phyloP scores from a whole-genome alignment of 345 rosid genomes.

The Schrenkiella parvula region DNA sequence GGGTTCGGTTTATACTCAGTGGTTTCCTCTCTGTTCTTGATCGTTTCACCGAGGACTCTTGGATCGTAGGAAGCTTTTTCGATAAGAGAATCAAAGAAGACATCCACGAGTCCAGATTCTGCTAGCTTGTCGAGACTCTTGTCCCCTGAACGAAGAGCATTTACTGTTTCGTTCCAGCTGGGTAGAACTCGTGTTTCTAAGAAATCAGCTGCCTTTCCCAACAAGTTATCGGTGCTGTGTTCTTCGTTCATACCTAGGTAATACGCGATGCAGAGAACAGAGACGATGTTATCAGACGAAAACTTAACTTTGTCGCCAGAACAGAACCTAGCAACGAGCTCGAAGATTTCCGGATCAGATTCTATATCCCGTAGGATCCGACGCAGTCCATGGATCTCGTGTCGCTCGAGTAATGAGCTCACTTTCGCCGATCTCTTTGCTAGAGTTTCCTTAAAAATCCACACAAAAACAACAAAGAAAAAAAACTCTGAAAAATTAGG shows the following conservation, averaged over 20 bases:
- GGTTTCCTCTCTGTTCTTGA: conserved; percentile 32
- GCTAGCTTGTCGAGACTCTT: conserved; percentile 38
- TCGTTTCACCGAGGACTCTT: conserved; percentile 54
- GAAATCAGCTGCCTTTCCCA: conserved; percentile 43
- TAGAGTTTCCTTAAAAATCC: conserved; percentile 42
- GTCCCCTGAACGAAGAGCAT: conserved; percentile 42
- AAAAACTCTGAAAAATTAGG: not conserved
- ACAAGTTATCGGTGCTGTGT: conserved; percentile 55
- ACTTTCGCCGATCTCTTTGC: conserved; percentile 63
- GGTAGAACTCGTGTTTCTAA: conserved; percentile 52
- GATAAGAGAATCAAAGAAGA: conserved; percentile 58
- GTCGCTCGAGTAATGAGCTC: conserved; percentile 42
- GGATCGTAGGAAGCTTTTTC: conserved; percentile 55
- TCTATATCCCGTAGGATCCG: conserved; percentile 46
- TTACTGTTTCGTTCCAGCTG: conserved; percentile 75
- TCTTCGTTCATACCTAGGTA: conserved; percentile 65
- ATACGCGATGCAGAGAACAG: conserved; percentile 53
- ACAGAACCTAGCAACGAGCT: conserved; percentile 69
- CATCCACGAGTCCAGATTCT: conserved; percentile 47
- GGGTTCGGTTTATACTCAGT: conserved; percentile 52
- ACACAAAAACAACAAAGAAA: not conserved
- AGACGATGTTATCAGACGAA: conserved; percentile 52
- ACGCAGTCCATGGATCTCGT: conserved; percentile 30
- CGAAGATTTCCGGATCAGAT: conserved; percentile 50
- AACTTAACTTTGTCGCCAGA: conserved; percentile 47